These are phyloP conservation scores for Saccharum hybrid DNA, from an alignment of 202 grass and related monocot species.

Conservation along the genomic window DNA sequence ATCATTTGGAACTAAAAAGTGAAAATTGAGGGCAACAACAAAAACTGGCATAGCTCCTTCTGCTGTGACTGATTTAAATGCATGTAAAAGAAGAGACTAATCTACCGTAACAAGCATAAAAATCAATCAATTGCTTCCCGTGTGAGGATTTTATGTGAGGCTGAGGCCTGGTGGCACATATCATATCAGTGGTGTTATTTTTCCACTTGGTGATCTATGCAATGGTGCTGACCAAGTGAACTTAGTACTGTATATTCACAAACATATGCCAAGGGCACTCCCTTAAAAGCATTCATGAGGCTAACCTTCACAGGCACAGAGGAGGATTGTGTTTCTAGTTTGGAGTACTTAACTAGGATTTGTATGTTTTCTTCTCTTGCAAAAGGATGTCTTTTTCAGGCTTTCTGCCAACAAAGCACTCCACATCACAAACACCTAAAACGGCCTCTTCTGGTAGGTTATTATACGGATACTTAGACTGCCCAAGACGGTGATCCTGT, in stretches of 20 bases:
- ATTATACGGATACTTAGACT: not conserved
- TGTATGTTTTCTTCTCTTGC: not conserved
- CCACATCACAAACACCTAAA: not conserved
- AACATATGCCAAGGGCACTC: not conserved
- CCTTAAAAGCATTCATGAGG: constrained; percentile 3
- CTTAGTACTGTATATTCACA: no score
- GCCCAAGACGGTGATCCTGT: not conserved
- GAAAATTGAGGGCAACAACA: not conserved
- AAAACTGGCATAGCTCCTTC: not conserved
- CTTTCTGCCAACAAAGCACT: constrained; percentile 3
- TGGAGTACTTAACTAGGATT: not conserved
- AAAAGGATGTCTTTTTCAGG: constrained; percentile 5
- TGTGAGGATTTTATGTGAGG: not conserved
- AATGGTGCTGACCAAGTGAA: not conserved
- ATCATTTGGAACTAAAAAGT: constrained; percentile 27
- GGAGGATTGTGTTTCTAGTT: constrained; percentile 11
- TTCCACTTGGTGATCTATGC: not conserved
- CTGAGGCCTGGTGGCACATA: constrained; percentile 5
- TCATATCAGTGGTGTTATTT: not conserved
- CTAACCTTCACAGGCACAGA: constrained; percentile 11
- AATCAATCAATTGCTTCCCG: not conserved
- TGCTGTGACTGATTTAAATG: constrained; percentile 14
- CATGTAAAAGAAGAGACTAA: constrained; percentile 7
- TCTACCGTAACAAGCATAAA: not conserved
- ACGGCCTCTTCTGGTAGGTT: not conserved